Evolutionary conservation across 2,329 filamentous ascomycete species (phyloP).

Genomic region (Sphaerulina musiva): DNA sequence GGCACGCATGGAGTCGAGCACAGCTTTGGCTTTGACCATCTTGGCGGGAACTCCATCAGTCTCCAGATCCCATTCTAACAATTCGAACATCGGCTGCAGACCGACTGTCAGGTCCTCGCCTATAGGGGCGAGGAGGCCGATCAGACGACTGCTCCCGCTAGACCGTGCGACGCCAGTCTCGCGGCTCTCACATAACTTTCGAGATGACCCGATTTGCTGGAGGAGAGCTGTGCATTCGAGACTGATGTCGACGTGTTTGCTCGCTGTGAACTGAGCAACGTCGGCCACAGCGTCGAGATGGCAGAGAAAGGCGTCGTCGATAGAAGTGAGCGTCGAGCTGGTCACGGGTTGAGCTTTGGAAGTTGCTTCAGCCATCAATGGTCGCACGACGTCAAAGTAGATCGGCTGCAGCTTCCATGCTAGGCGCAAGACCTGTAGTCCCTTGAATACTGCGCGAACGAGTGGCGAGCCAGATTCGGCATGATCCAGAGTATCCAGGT

Average conservation of each 20-base stretch:
- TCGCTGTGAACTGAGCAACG: slow-evolving; percentile 78
- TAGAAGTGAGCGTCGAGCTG: slow-evolving; percentile 72
- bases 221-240: slow-evolving; percentile 74
- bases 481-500: slow-evolving; percentile 63
- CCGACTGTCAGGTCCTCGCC: slow-evolving; percentile 66
- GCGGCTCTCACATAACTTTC: slow-evolving; percentile 68
- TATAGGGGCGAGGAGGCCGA: slow-evolving; percentile 24
- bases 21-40: slow-evolving; percentile 66
- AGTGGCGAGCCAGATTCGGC: slow-evolving; percentile 72
- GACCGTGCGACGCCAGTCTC: slow-evolving; percentile 50
- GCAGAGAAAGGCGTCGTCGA: slow-evolving; percentile 84
- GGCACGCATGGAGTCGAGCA: slow-evolving; percentile 77
- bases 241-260: slow-evolving; percentile 73
- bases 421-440: slow-evolving; percentile 76
- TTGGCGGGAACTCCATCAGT: slow-evolving; percentile 65
- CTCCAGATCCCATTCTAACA: slow-evolving; percentile 77
- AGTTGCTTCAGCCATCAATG: slow-evolving; percentile 62
- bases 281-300: slow-evolving; percentile 73
- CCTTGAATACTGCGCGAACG: slow-evolving; percentile 68
- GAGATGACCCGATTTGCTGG: slow-evolving; percentile 77
- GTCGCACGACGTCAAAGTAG: slow-evolving; percentile 81
- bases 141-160: slow-evolving; percentile 25
- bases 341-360: slow-evolving; percentile 57
- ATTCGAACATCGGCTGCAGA: slow-evolving; percentile 73
- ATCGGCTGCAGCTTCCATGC: slow-evolving; percentile 84